These are phyloP conservation scores for Parachaetomium inaequale DNA, from an alignment of 495 filamentous ascomycete genomes.

Conservation along the genomic window DNA sequence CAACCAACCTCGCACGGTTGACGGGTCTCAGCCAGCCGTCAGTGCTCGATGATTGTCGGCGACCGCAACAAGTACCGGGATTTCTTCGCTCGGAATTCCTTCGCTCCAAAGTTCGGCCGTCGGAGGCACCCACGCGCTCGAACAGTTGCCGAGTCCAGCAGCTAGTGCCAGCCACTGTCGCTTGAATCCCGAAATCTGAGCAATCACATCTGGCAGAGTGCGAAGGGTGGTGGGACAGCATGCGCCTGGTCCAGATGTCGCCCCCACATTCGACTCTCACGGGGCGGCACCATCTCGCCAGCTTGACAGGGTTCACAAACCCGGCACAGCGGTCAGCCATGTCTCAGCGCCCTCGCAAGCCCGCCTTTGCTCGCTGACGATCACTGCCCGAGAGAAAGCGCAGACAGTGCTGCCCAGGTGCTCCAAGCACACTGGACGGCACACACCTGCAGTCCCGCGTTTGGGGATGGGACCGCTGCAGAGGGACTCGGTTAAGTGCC, in stretches of 20 bases:
- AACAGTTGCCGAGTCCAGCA: background rate
- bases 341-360: background rate
- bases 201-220: background rate
- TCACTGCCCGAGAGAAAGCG: background rate
- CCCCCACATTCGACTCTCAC: background rate
- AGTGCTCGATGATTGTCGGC: background rate
- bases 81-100: background rate
- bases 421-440: background rate
- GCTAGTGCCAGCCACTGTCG: background rate
- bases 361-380: background rate
- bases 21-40: background rate
- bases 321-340: background rate
- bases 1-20: background rate
- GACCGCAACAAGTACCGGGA: background rate
- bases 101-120: background rate
- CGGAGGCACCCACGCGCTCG: background rate
- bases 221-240: background rate
- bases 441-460: background rate
- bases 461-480: background rate
- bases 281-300: background rate
- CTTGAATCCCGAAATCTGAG: background rate
- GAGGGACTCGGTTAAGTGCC: background rate
- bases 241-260: background rate
- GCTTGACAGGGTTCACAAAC: constrained; percentile 2
- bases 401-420: background rate